phyloP scores from a whole-genome alignment of 2,329 filamentous ascomycete species.

The Colletotrichum euphorbiae region DNA sequence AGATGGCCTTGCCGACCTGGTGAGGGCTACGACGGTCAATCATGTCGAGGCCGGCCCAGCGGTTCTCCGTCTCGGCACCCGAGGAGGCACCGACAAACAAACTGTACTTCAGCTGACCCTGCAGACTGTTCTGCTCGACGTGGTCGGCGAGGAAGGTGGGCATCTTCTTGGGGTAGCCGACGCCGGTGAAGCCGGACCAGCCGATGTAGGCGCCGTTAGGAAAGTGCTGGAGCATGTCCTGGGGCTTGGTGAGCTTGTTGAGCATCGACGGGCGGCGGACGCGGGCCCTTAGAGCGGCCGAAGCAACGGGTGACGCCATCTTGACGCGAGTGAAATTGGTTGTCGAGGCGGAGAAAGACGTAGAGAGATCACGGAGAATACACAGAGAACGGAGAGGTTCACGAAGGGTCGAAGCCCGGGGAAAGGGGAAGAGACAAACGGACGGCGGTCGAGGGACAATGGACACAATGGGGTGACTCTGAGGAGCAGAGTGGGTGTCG shows the following conservation, averaged over 20 bases:
- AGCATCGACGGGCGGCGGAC: constrained; percentile 81
- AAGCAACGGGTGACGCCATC: constrained; percentile 69
- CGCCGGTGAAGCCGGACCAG: constrained; percentile 92
- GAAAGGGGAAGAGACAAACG: constrained; percentile 15
- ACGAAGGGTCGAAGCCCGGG: constrained; percentile 15
- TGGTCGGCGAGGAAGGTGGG: constrained; percentile 88
- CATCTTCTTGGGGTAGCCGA: constrained; percentile 90
- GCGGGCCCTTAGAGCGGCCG: constrained; percentile 80
- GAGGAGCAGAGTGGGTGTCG: constrained; percentile 16
- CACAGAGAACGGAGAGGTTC: constrained; percentile 10
- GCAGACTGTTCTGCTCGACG: constrained; percentile 86
- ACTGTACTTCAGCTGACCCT: constrained; percentile 86
- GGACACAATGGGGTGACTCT: constrained; percentile 9
- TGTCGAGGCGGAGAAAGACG: background rate
- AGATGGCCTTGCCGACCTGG: constrained; percentile 90
- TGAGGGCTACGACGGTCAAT: constrained; percentile 87
- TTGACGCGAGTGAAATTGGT: background rate
- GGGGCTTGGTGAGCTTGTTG: constrained; percentile 81
- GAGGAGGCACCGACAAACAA: constrained; percentile 92
- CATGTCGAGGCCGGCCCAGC: constrained; percentile 92
- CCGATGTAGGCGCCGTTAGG: constrained; percentile 88
- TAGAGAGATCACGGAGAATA: background rate
- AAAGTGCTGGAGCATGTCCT: constrained; percentile 84
- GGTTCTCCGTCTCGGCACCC: constrained; percentile 89
- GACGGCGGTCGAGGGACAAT: background rate